These are phyloP conservation scores for Hypoxylon sp. DNA, from an alignment of 2,329 filamentous ascomycete species.

Conservation along the genomic window DNA sequence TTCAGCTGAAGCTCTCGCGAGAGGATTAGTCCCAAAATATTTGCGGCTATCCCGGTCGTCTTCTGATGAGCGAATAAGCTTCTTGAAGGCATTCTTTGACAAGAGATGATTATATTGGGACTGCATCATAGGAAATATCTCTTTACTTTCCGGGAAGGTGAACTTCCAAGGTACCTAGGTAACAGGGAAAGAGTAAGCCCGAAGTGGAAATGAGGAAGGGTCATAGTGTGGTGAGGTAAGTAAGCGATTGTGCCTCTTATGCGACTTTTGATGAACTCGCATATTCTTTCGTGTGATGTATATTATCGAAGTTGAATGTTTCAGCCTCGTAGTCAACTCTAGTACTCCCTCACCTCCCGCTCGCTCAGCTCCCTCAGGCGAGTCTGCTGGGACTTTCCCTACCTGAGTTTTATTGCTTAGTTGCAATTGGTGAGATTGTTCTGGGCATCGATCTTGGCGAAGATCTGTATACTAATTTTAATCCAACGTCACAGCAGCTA, in stretches of 20 bases:
- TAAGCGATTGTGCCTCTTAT: slow-evolving; percentile 4
- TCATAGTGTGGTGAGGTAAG: slow-evolving; percentile 1
- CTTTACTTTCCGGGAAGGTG: slow-evolving; percentile 8
- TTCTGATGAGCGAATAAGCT: neutral
- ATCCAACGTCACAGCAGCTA: neutral
- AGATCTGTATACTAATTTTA: neutral
- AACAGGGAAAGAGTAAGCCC: slow-evolving; percentile 8
- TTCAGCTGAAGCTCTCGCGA: slow-evolving; percentile 3
- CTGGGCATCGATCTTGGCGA: slow-evolving; percentile 7
- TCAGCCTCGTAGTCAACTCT: slow-evolving; percentile 16
- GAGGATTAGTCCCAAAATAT: slow-evolving; percentile 13
- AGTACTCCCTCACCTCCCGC: neutral
- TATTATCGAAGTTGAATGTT: slow-evolving; percentile 2
- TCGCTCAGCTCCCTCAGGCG: neutral
- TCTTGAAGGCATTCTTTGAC: neutral
- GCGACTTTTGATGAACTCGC: neutral
- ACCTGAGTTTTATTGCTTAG: neutral
- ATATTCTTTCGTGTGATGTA: neutral
- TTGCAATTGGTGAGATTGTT: neutral
- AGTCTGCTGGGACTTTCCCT: neutral
- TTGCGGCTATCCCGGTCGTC: neutral
- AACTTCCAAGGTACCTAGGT: neutral
- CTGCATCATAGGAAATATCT: neutral
- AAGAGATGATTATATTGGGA: neutral
- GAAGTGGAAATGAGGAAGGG: slow-evolving; percentile 9